These are phyloP conservation scores for Epichloe coenophiala DNA, from an alignment of 2,329 filamentous ascomycete genomes.

Conservation along the genomic window DNA sequence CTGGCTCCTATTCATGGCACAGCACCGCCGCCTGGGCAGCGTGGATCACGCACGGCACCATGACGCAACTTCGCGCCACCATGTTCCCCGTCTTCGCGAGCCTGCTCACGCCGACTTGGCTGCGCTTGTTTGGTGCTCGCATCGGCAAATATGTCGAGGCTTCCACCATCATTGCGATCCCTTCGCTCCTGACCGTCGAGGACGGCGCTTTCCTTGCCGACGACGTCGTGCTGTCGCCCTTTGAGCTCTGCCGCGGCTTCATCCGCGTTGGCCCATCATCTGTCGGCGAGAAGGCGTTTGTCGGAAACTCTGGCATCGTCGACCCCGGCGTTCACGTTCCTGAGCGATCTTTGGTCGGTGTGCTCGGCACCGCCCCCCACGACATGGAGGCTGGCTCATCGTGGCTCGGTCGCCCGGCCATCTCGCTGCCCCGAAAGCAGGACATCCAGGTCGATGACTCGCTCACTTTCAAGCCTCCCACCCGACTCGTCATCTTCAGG, in stretches of 20 bases:
- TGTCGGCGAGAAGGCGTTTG: conserved; percentile 8
- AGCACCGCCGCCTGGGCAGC: conserved; percentile 9
- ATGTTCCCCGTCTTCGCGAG: conserved; percentile 12
- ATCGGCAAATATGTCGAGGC: conserved; percentile 10
- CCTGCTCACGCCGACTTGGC: conserved; percentile 9
- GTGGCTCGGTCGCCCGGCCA: conserved; percentile 11
- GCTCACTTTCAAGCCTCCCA: conserved; percentile 10
- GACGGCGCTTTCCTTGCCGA: conserved; percentile 12
- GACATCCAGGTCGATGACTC: conserved; percentile 7
- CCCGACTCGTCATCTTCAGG: conserved; percentile 5
- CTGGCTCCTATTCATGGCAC: conserved; percentile 10
- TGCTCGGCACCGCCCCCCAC: conserved; percentile 9
- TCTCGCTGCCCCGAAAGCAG: conserved; percentile 8
- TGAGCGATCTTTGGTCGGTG: conserved; percentile 8
- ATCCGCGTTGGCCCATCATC: conserved; percentile 7
- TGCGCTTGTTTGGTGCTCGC: conserved; percentile 8
- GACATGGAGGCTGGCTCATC: conserved; percentile 10
- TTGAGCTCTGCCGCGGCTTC: conserved; percentile 6
- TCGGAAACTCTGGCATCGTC: conserved; percentile 12
- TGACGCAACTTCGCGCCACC: conserved; percentile 5
- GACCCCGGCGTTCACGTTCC: conserved; percentile 7
- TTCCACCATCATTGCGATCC: conserved; percentile 9
- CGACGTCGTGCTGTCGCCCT: conserved; percentile 10
- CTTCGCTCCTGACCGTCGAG: conserved; percentile 9
- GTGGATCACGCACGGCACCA: conserved; percentile 8